Evolutionary conservation across 768 basidiomycete species (phyloP), one percentile per base, ranked within the genome.

Genomic region (Cystofilobasidium macerans): DNA sequence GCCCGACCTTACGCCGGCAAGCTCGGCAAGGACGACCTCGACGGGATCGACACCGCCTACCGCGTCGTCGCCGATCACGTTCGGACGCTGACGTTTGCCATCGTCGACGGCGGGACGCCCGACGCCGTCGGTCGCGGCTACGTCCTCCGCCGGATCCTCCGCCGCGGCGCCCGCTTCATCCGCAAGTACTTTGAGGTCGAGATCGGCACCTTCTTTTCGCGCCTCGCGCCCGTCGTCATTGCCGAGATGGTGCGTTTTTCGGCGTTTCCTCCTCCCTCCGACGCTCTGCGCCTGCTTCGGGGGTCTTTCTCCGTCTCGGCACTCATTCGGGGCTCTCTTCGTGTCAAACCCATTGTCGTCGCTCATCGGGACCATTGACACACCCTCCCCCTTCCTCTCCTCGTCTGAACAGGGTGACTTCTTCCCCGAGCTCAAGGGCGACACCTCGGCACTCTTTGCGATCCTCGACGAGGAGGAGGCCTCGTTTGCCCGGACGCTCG

Each of bases 401-500:
- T 20, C 42, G 9, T 42, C 42, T 18, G 3, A 13, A 18, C 70
- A 94, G 91, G 87, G 89, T 28, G 82, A 80, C 60, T 83, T 85
- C 63, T 99, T 95, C 82, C 95, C 95, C 2, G 95, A 98, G 78
- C 85, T 98, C 70, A 56, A 67, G 42, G 53, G 33, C n/a, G 87
- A 82, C 24, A 89, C 84, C 74, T 86, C 83, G 71, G 79, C 83
- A 35, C 84, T 97, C 73, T 90, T 91, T 74, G 90, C 95, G 76
- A 91, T 99, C 69, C 81, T 98, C 22, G 86, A 98, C 73, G 95
- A 98, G 73, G 95, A 99, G 76, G 95, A 99, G 74, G 88, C 88
- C 70, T 95, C 93, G 0, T 98, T 99, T 75, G 89, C 93, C 11
- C 84, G 91, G n/a, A 98, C 95, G 11, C 82, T 99, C 36, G 93